Base-by-base conservation (phyloP, 805 yeast species). In the Cyberlindnera petersonii region DNA sequence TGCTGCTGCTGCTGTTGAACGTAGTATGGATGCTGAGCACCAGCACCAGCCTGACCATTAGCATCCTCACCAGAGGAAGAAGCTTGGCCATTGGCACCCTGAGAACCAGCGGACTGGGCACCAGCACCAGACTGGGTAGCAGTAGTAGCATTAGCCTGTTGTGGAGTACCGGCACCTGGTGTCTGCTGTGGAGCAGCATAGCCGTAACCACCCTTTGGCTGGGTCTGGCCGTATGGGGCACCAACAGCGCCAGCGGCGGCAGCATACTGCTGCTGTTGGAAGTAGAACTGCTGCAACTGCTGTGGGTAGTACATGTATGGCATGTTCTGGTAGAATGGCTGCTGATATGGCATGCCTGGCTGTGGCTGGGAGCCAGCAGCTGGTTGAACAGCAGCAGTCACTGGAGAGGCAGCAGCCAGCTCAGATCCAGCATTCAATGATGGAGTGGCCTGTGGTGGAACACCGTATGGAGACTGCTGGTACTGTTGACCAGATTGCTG, bases 331-430 rank as follows among this genome's bases (percentile, higher is more conserved):
- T 37, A 44, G 39, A 40, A 48, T 37, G 49, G 52, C 27, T 40
- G 41, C 41, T 49, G 55, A 41, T 45, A 56, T 22, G 52, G 46
- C 35, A 50, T 41, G 33, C 44, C 44, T 26, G 59, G 52, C 40
- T 54, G 54, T 40, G 49, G 56, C 19, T 44, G 52, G 21, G 50
- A 37, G 24, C 46, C 43, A 23, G 42, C 29, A 31, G 31, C 48
- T 48, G 57, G 56, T 43, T 59, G 61, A 29, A 51, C 55, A 30
- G 52, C 32, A 13, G 60, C 45, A 29, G 52, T 41, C 31, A 52
- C 59, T 39, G 61, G 59, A 26, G 62, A 55, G 30, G 56, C 55
- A 24, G 47, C 24, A 17, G 43, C 41, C 32, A 50, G 34, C 6
- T 53, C 56, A 34, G 46, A 17, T 39, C 48, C 46, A 27, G 33